Evolutionary conservation across 2,329 filamentous ascomycete genomes (phyloP).

Genomic region (Aspergillus luchuensis): DNA sequence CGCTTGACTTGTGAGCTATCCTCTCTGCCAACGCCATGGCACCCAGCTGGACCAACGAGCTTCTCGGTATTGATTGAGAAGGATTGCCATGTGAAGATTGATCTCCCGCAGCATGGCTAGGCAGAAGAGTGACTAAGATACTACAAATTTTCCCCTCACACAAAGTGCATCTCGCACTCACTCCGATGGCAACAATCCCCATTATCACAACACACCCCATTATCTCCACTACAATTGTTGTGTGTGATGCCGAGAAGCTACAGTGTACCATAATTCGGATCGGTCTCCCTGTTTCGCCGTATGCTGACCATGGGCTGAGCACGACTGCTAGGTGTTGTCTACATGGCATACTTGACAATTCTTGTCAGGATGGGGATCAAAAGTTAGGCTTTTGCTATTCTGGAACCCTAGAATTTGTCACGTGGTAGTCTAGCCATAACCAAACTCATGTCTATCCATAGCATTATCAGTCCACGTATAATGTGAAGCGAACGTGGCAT

Average conservation of each 20-base stretch:
- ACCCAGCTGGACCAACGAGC: background rate
- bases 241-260: rapidly evolving
- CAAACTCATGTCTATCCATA: no score
- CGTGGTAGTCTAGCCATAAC: no score
- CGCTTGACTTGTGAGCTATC: background rate
- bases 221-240: background rate
- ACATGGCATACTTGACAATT: background rate
- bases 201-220: background rate
- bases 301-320: background rate
- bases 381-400: no score
- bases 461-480: no score
- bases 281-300: background rate
- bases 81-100: no score
- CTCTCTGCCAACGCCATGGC: background rate
- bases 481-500: no score
- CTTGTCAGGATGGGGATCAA: no score
- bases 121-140: slow-evolving; percentile 23
- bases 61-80: background rate
- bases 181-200: background rate
- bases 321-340: background rate
- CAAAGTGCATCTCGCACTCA: background rate
- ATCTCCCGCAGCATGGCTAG: no score
- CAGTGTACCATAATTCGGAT: no score
- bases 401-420: no score
- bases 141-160: background rate